These are phyloP conservation scores for Paxillus rubicundulus DNA, from an alignment of 768 basidiomycete genomes.

Conservation along the genomic window DNA sequence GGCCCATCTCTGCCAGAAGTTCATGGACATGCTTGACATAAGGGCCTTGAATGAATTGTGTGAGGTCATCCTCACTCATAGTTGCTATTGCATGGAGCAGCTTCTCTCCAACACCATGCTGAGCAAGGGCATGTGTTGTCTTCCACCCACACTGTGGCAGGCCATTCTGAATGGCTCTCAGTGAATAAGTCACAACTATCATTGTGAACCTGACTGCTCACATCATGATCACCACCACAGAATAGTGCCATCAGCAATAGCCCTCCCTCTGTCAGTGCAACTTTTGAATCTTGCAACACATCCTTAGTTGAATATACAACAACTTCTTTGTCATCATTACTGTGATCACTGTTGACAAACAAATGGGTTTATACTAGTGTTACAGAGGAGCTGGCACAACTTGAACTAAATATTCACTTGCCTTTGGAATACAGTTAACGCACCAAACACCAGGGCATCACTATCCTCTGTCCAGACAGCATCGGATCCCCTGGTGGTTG, in stretches of 20 bases:
- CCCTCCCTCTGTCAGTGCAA: background rate
- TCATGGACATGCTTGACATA: background rate
- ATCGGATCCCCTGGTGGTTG: background rate
- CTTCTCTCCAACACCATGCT: background rate
- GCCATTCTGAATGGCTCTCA: background rate
- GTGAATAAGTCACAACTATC: background rate
- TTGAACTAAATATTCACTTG: background rate
- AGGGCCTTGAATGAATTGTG: background rate
- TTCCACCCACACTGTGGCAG: background rate
- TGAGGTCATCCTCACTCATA: background rate
- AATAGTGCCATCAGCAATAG: slow-evolving; percentile 2
- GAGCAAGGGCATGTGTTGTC: background rate
- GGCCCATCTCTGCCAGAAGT: background rate
- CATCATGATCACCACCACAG: slow-evolving; percentile 3
- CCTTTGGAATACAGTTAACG: background rate
- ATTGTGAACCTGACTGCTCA: background rate
- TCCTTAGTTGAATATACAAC: background rate
- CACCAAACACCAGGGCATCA: slow-evolving; percentile 4
- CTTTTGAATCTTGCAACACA: background rate
- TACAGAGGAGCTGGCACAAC: no score
- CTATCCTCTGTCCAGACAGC: slow-evolving; percentile 1
- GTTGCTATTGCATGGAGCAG: background rate
- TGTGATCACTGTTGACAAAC: background rate
- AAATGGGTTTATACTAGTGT: background rate
- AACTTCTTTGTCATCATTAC: background rate